Evolutionary conservation across 2,329 filamentous ascomycete species (phyloP).

Genomic region (Iodosphaeria phyllophila): DNA sequence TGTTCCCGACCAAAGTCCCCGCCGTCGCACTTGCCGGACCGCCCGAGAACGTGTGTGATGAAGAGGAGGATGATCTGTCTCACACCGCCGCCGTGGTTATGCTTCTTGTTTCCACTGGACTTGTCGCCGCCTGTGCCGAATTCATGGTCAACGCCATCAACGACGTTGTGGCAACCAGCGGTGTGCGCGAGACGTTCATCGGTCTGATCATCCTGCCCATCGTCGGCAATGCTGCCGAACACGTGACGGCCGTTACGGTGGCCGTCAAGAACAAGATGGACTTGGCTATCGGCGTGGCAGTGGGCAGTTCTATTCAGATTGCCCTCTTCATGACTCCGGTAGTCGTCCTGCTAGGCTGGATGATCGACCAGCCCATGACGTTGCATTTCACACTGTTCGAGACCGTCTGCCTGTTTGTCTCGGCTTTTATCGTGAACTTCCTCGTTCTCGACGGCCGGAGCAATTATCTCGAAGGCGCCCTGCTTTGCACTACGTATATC

Average conservation of each 20-base stretch:
- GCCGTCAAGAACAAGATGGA: slow-evolving; percentile 64
- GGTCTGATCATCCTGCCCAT: slow-evolving; percentile 56
- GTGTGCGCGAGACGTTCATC: slow-evolving; percentile 47
- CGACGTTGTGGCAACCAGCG: slow-evolving; percentile 35
- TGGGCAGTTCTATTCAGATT: slow-evolving; percentile 56
- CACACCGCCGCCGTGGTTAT: slow-evolving; percentile 39
- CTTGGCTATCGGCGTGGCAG: slow-evolving; percentile 51
- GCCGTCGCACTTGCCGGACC: slow-evolving; percentile 14
- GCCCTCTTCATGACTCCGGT: slow-evolving; percentile 52
- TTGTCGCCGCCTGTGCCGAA: slow-evolving; percentile 52
- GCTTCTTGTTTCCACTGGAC: slow-evolving; percentile 41
- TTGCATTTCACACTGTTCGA: slow-evolving; percentile 81
- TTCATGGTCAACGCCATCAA: slow-evolving; percentile 52
- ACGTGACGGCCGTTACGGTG: slow-evolving; percentile 52
- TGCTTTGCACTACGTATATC: slow-evolving; percentile 47
- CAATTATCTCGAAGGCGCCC: slow-evolving; percentile 69
- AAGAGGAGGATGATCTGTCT: slow-evolving; percentile 29
- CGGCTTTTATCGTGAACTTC: slow-evolving; percentile 75
- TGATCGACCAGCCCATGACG: slow-evolving; percentile 48
- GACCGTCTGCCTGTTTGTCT: slow-evolving; percentile 72
- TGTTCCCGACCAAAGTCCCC: slow-evolving; percentile 28
- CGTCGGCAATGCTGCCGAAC: slow-evolving; percentile 56
- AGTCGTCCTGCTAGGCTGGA: slow-evolving; percentile 55
- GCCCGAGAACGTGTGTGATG: slow-evolving; percentile 11
- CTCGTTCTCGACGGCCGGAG: slow-evolving; percentile 69